These are phyloP conservation scores for Geranomyces michiganensis DNA, from an alignment of 192 early-diverging fungal species.

Conservation along the genomic window DNA sequence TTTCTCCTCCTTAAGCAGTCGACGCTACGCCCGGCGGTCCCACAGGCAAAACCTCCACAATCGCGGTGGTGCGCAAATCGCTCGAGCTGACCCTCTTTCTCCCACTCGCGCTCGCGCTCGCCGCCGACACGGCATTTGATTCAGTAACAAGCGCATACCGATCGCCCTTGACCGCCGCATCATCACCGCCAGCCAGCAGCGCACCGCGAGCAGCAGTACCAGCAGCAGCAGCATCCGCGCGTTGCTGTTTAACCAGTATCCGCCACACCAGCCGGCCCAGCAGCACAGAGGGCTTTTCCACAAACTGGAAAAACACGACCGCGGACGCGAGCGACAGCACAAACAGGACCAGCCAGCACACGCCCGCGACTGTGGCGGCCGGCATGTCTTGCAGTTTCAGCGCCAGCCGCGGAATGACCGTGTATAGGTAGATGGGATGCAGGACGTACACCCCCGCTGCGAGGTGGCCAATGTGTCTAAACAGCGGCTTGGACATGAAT, in stretches of 20 bases:
- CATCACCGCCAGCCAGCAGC: no score
- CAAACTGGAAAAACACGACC: constrained; percentile 11
- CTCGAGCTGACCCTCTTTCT: neutral
- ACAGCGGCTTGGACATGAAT: neutral
- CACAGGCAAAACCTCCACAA: neutral
- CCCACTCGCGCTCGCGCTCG: no score
- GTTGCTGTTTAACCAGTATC: neutral
- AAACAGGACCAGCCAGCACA: constrained; percentile 13
- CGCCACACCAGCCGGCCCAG: neutral
- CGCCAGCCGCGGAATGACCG: constrained; percentile 13
- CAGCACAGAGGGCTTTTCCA: constrained; percentile 5
- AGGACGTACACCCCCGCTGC: constrained; percentile 2
- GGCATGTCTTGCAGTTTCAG: no score
- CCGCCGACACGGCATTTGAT: no score
- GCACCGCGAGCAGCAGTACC: no score
- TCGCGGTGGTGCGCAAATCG: neutral
- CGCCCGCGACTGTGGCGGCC: neutral
- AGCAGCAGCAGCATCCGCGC: no score
- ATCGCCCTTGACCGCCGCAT: constrained; percentile 3
- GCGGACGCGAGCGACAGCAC: neutral
- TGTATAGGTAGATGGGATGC: constrained; percentile 1
- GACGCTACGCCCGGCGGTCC: neutral
- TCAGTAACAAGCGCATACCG: constrained; percentile 9
- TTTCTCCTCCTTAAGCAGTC: no score
- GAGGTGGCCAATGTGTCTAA: constrained; percentile 10